Evolutionary conservation across 768 basidiomycete genomes (phyloP).

Genomic region (Russula emetica): DNA sequence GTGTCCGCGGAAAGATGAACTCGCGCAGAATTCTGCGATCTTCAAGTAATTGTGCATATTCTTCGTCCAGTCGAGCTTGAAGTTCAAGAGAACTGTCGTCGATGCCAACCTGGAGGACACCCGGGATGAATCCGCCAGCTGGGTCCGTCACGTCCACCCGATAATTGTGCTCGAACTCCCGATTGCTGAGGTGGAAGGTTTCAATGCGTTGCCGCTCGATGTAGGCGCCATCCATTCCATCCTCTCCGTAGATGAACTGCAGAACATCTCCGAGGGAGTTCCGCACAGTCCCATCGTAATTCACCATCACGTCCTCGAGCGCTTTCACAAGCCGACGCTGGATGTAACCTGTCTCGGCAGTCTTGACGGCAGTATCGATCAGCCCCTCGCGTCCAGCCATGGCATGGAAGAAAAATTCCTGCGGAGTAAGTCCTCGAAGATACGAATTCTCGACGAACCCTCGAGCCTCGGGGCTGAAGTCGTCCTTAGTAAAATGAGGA

Average conservation of each 20-base stretch:
- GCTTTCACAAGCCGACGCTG: slow-evolving; percentile 98
- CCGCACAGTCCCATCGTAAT: slow-evolving; percentile 96
- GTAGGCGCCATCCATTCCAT: slow-evolving; percentile 97
- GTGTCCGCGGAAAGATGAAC: slow-evolving; percentile 77
- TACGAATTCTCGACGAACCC: slow-evolving; percentile 99
- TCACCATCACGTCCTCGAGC: slow-evolving; percentile 94
- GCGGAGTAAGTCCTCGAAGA: slow-evolving; percentile 90
- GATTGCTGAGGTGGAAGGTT: slow-evolving; percentile 76
- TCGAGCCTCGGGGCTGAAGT: slow-evolving; percentile 95
- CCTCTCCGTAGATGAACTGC: slow-evolving; percentile 96
- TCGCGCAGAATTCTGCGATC: slow-evolving; percentile 77
- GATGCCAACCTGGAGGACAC: slow-evolving; percentile 81
- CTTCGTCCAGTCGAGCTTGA: slow-evolving; percentile 80
- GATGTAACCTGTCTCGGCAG: slow-evolving; percentile 98
- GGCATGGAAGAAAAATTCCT: slow-evolving; percentile 99
- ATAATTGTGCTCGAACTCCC: slow-evolving; percentile 85
- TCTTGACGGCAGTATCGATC: slow-evolving; percentile 99
- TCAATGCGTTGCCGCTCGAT: slow-evolving; percentile 96
- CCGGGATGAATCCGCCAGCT: slow-evolving; percentile 70
- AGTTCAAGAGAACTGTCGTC: slow-evolving; percentile 80
- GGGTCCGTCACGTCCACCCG: slow-evolving; percentile 93
- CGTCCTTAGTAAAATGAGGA: slow-evolving; percentile 97
- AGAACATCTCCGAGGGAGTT: slow-evolving; percentile 96
- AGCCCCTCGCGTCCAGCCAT: slow-evolving; percentile 99
- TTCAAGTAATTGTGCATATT: slow-evolving; percentile 56